Evolutionary conservation across 257 asterid genomes (phyloP).

Genomic region (Penstemon barbatus): DNA sequence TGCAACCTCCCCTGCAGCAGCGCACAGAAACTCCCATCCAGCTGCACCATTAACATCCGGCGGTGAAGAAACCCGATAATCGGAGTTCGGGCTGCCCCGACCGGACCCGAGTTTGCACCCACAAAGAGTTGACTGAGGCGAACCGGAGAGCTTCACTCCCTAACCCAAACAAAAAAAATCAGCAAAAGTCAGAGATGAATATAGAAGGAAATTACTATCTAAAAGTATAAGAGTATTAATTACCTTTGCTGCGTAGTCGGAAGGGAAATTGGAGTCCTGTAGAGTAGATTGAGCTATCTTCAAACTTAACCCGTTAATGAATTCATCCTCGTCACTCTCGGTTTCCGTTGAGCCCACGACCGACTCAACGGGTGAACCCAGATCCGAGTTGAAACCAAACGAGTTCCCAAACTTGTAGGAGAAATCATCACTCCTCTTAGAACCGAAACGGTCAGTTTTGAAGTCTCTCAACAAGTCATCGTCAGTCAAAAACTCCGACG

Average conservation of each 20-base stretch:
- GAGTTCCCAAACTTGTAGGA: constrained; percentile 26
- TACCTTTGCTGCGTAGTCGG: constrained; percentile 43
- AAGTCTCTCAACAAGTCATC: constrained; percentile 46
- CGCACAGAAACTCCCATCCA: constrained; percentile 50
- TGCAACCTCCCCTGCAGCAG: constrained; percentile 62
- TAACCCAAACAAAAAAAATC: neutral
- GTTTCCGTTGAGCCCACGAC: constrained; percentile 54
- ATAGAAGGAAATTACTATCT: neutral
- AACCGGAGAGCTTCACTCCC: constrained; percentile 55
- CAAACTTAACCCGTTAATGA: constrained; percentile 46
- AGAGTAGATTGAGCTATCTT: constrained; percentile 42
- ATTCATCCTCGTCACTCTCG: constrained; percentile 78
- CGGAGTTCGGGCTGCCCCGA: constrained; percentile 46
- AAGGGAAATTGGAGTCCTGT: constrained; percentile 23
- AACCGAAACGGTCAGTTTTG: constrained; percentile 10
- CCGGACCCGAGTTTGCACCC: constrained; percentile 47
- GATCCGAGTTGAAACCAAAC: constrained; percentile 44
- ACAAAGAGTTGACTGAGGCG: constrained; percentile 77
- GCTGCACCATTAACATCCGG: constrained; percentile 28
- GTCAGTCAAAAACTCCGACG: constrained; percentile 53
- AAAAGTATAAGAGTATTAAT: no score
- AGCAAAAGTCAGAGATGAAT: neutral
- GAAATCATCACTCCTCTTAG: constrained; percentile 18
- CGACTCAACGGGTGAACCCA: constrained; percentile 74
- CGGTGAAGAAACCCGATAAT: constrained; percentile 49